phyloP scores from a whole-genome alignment of 2,329 filamentous ascomycete genomes.

The Plenodomus lindquistii region DNA sequence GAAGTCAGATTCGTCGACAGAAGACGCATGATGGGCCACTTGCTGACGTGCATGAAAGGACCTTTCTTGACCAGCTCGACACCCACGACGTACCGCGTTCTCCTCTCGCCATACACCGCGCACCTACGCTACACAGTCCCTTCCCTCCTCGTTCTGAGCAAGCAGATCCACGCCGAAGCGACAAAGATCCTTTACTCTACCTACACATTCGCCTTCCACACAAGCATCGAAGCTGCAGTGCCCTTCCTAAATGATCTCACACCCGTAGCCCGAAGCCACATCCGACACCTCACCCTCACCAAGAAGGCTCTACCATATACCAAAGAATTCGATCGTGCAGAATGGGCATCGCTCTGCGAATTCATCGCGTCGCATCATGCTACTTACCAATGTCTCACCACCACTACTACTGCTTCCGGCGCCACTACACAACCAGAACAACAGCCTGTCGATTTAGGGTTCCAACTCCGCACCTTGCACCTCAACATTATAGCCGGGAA shows the following conservation, averaged over 20 bases:
- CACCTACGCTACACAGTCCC: constrained; percentile 50
- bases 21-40: constrained; percentile 3
- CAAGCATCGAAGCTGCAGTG: constrained; percentile 62
- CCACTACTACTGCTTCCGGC: not conserved
- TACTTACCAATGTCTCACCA: not conserved
- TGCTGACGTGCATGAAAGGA: constrained; percentile 31
- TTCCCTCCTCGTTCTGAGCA: constrained; percentile 31
- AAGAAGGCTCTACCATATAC: constrained; percentile 60
- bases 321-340: constrained; percentile 59
- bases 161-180: constrained; percentile 58
- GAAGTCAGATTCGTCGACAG: not conserved
- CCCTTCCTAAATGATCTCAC: constrained; percentile 64
- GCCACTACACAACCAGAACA: not conserved
- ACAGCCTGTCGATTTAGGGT: not conserved
- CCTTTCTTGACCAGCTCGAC: constrained; percentile 50
- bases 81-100: constrained; percentile 61
- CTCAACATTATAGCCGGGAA: constrained; percentile 61
- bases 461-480: constrained; percentile 30
- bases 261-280: constrained; percentile 50
- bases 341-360: constrained; percentile 59
- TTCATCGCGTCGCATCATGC: constrained; percentile 33
- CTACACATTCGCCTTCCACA: constrained; percentile 63
- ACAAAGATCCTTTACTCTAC: constrained; percentile 59
- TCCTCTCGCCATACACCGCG: constrained; percentile 49
- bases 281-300: constrained; percentile 57